These are phyloP conservation scores for Carex kokanica DNA, from an alignment of 176 grass and related monocot species.

Conservation along the genomic window DNA sequence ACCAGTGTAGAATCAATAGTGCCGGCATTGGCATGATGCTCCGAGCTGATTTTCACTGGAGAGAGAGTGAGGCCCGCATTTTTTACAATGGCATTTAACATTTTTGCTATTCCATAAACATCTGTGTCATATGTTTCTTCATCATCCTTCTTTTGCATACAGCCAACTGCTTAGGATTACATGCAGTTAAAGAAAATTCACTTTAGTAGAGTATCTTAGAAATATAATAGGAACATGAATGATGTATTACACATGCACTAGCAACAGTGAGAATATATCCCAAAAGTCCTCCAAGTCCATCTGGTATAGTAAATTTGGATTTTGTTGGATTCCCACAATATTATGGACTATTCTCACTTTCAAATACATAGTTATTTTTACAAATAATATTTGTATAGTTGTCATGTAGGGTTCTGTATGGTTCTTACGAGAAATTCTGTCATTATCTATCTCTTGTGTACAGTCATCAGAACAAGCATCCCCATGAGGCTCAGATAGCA, in stretches of 20 bases:
- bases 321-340: not conserved
- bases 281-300: not conserved
- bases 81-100: not conserved
- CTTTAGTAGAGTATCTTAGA: not conserved
- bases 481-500: not conserved
- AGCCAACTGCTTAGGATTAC: not conserved
- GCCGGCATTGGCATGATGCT: not conserved
- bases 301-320: not conserved
- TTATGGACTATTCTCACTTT: not conserved
- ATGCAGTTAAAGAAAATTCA: not conserved
- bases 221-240: not conserved
- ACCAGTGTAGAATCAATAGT: not conserved
- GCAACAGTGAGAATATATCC: not conserved
- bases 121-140: not conserved
- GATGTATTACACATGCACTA: not conserved
- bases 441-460: not conserved
- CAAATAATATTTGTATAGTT: not conserved
- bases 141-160: slow-evolving; percentile 8
- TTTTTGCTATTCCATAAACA: not conserved
- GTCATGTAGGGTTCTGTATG: slow-evolving; percentile 2
- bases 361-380: not conserved
- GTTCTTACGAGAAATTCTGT: slow-evolving; percentile 3
- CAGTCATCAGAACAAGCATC: not conserved
- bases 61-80: not conserved
- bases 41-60: not conserved